phyloP scores from a whole-genome alignment of 768 basidiomycete species.

The Amanita pallidorosea region DNA sequence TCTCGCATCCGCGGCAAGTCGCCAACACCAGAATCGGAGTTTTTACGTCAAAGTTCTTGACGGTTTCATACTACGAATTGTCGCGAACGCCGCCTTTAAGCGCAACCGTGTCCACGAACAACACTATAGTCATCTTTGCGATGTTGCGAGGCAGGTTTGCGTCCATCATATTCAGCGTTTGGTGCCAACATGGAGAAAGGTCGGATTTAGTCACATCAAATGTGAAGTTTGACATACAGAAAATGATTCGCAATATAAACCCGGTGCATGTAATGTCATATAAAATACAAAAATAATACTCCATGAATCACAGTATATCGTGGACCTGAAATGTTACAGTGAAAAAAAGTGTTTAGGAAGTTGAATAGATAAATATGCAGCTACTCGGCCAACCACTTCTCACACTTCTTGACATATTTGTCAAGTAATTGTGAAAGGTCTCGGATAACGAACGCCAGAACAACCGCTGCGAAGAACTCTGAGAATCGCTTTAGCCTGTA shows the following conservation, averaged over 20 bases:
- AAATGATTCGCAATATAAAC: constrained; percentile 3
- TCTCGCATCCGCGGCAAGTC: constrained; percentile 43
- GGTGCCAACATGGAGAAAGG: background rate
- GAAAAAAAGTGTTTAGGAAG: background rate
- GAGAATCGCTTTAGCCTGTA: constrained; percentile 69
- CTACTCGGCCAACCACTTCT: constrained; percentile 85
- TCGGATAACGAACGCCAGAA: constrained; percentile 82
- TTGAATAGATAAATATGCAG: background rate
- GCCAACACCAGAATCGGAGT: constrained; percentile 43
- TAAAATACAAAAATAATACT: constrained; percentile 8
- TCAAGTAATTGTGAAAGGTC: constrained; percentile 81
- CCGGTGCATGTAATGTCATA: constrained; percentile 5
- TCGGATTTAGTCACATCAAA: background rate
- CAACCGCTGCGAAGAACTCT: constrained; percentile 87
- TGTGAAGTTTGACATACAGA: background rate
- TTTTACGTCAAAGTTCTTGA: background rate
- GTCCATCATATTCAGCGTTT: too few relatives aligned
- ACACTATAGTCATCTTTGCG: background rate
- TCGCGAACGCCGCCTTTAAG: background rate
- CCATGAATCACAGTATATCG: constrained; percentile 6
- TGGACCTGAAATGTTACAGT: constrained; percentile 4
- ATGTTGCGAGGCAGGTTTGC: background rate
- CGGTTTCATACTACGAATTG: background rate
- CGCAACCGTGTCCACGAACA: background rate
- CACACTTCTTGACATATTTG: constrained; percentile 90